Evolutionary conservation across 2,329 filamentous ascomycete species (phyloP).

Genomic region (Fusarium scirpi): DNA sequence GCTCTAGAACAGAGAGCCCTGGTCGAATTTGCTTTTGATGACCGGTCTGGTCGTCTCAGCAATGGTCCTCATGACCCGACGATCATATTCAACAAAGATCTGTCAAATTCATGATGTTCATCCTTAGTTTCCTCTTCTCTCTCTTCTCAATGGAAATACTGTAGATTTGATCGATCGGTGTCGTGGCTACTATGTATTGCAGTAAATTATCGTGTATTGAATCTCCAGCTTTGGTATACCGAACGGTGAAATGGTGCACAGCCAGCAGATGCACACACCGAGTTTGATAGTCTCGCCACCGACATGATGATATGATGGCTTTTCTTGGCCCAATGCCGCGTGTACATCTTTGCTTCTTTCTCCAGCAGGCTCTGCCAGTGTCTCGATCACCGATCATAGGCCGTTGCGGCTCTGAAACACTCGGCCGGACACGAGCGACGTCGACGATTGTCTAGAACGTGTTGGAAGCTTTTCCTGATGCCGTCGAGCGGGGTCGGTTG

Average conservation of each 20-base stretch:
- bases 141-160: background rate
- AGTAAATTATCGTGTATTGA: background rate
- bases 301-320: slow-evolving; percentile 9
- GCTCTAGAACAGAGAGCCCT: background rate
- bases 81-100: slow-evolving; percentile 15
- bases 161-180: slow-evolving; percentile 1
- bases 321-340: slow-evolving; percentile 4
- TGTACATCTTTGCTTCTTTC: slow-evolving; percentile 6
- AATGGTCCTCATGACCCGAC: slow-evolving; percentile 23
- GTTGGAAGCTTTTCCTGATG: slow-evolving; percentile 24
- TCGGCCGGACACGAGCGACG: slow-evolving; percentile 35
- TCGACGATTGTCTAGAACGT: slow-evolving; percentile 37
- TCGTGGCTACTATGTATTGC: slow-evolving; percentile 1
- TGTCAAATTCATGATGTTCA: background rate
- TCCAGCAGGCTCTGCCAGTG: background rate
- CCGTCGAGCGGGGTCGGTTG: slow-evolving; percentile 8
- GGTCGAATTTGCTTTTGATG: slow-evolving; percentile 17
- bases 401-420: slow-evolving; percentile 20
- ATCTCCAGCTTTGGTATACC: slow-evolving; percentile 7
- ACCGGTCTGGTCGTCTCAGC: background rate
- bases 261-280: slow-evolving; percentile 21
- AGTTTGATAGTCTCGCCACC: slow-evolving; percentile 26
- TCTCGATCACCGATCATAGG: background rate
- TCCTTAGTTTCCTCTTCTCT: slow-evolving; percentile 23
- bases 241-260: slow-evolving; percentile 10